Conservation (phyloP, 2,329 filamentous ascomycete genomes). For the Didymella keratinophila region DNA sequence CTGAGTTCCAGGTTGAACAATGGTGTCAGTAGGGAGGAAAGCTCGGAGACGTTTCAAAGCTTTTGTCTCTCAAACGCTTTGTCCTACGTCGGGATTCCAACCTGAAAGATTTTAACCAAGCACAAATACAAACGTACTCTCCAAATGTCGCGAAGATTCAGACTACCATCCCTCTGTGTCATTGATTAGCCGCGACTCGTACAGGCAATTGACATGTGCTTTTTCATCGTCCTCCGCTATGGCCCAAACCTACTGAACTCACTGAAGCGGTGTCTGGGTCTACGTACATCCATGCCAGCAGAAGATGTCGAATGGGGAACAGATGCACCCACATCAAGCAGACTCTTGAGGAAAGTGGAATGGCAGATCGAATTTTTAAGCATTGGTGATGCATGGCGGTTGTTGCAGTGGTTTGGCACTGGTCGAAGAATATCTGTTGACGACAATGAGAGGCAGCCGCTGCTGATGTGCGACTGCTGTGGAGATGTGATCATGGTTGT, state of each 20-base stretch:
- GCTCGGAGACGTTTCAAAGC: background rate
- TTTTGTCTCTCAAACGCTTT: background rate
- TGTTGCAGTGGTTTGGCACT: background rate
- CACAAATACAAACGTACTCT: no score
- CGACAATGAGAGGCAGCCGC: background rate
- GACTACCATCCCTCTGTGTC: background rate
- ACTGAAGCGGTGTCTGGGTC: background rate
- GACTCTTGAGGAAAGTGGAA: background rate
- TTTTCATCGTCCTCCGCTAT: background rate
- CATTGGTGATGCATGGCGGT: background rate
- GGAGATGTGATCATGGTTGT: background rate
- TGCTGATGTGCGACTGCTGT: constrained; percentile 1
- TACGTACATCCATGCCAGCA: background rate
- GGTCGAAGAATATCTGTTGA: background rate
- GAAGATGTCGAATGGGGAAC: background rate
- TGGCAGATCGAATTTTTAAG: background rate
- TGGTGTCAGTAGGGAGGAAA: background rate
- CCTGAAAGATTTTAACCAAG: background rate
- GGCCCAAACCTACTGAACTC: background rate
- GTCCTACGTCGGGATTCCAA: background rate
- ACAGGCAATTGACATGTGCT: background rate
- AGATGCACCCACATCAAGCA: background rate
- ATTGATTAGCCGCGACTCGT: background rate
- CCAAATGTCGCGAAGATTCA: background rate
- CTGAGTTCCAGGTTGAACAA: background rate